Evolutionary conservation across 176 grass and related monocot species (phyloP).

Genomic region (Otatea glauca): DNA sequence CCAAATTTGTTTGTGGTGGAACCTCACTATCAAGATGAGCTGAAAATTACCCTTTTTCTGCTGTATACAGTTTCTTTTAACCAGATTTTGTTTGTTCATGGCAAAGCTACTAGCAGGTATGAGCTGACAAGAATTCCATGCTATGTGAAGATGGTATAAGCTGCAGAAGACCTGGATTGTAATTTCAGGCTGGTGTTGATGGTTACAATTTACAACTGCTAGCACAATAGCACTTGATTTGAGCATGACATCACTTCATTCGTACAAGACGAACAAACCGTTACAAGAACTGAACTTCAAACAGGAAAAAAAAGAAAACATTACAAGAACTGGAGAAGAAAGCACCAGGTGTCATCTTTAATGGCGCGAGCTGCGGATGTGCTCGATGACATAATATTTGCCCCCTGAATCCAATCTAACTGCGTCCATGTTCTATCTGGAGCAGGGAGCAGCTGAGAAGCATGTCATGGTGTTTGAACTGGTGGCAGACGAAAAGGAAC

Average conservation of each 20-base stretch:
- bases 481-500: too few species aligned
- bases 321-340: too few species aligned
- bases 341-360: too few species aligned
- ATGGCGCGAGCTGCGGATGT: too few species aligned
- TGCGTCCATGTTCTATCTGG: too few species aligned
- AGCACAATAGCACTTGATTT: background rate
- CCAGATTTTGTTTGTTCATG: background rate
- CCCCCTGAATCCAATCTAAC: too few species aligned
- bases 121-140: background rate
- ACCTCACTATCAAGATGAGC: background rate
- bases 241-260: background rate
- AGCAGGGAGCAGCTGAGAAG: too few species aligned
- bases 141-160: background rate
- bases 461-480: too few species aligned
- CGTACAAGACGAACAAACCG: too few species aligned
- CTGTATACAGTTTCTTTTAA: background rate
- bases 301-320: too few species aligned
- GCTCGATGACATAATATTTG: too few species aligned
- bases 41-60: background rate
- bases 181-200: background rate
- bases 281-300: too few species aligned
- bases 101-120: background rate
- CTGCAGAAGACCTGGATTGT: background rate
- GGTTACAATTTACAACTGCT: background rate
- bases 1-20: background rate